These are phyloP conservation scores for Aspergillus floridensis DNA, from an alignment of 2,329 filamentous ascomycete genomes.

Conservation along the genomic window DNA sequence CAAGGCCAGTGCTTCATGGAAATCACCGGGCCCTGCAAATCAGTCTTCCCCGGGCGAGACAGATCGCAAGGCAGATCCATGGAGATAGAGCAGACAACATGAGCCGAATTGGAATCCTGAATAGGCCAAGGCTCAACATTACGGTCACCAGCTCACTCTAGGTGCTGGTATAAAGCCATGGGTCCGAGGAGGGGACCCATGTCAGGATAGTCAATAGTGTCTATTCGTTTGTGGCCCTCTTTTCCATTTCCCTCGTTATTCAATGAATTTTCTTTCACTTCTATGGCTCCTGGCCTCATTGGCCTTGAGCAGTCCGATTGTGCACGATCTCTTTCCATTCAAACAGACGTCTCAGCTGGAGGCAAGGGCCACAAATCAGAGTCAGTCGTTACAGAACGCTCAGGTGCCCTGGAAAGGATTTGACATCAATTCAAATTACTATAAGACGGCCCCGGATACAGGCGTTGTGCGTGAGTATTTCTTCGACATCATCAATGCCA, in stretches of 20 bases:
- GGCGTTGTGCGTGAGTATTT: slow-evolving; percentile 18
- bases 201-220: background rate
- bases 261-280: background rate
- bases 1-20: background rate
- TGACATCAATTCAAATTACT: slow-evolving; percentile 35
- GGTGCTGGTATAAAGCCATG: background rate
- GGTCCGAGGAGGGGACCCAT: background rate
- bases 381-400: background rate
- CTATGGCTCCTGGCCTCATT: slow-evolving; percentile 1
- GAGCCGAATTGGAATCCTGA: background rate
- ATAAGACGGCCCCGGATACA: slow-evolving; percentile 20
- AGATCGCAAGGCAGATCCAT: background rate
- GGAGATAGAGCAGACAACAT: background rate
- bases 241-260: background rate
- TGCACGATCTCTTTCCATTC: background rate
- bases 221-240: background rate
- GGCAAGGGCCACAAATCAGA: background rate
- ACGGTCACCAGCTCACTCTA: background rate
- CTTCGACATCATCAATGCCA: slow-evolving; percentile 17
- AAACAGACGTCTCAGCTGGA: background rate
- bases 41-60: background rate
- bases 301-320: background rate
- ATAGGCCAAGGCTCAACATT: background rate
- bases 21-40: background rate
- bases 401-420: slow-evolving; percentile 11